Evolutionary conservation across 169 alveolate genomes (phyloP).

Genomic region (Plasmodium yoelii): DNA sequence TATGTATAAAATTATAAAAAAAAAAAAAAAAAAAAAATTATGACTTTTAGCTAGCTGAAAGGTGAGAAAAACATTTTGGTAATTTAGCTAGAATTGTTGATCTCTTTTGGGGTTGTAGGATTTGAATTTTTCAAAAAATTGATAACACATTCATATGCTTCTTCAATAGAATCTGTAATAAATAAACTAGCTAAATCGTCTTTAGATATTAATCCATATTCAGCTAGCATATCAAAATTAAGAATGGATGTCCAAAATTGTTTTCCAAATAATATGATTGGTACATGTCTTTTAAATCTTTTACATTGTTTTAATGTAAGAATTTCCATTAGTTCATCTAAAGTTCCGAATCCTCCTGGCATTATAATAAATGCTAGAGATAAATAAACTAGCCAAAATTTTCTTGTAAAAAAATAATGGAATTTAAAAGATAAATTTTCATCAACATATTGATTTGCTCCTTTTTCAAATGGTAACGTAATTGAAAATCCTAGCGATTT

Average conservation of each 20-base stretch:
- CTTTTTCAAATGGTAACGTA: slow-evolving; percentile 82
- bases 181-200: slow-evolving; percentile 38
- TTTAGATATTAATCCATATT: slow-evolving; percentile 57
- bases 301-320: slow-evolving; percentile 81
- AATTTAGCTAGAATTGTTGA: neutral
- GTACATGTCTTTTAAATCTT: slow-evolving; percentile 81
- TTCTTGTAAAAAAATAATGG: slow-evolving; percentile 85
- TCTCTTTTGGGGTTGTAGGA: neutral
- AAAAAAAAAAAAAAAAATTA: neutral
- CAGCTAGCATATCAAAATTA: slow-evolving; percentile 67
- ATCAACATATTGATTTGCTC: slow-evolving; percentile 79
- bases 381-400: slow-evolving; percentile 84
- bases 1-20: neutral
- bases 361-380: slow-evolving; percentile 70
- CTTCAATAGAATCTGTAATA: slow-evolving; percentile 54
- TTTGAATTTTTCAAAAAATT: slow-evolving; percentile 27
- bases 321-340: slow-evolving; percentile 84
- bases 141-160: slow-evolving; percentile 47
- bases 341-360: slow-evolving; percentile 86
- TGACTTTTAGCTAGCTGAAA: neutral
- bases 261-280: slow-evolving; percentile 81
- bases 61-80: neutral
- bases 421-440: slow-evolving; percentile 80
- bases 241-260: slow-evolving; percentile 74
- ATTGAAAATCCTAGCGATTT: slow-evolving; percentile 81